Evolutionary conservation across 805 yeast species (phyloP), one percentile per base, ranked within the genome.

Genomic region (Yamadazyma sp.): DNA sequence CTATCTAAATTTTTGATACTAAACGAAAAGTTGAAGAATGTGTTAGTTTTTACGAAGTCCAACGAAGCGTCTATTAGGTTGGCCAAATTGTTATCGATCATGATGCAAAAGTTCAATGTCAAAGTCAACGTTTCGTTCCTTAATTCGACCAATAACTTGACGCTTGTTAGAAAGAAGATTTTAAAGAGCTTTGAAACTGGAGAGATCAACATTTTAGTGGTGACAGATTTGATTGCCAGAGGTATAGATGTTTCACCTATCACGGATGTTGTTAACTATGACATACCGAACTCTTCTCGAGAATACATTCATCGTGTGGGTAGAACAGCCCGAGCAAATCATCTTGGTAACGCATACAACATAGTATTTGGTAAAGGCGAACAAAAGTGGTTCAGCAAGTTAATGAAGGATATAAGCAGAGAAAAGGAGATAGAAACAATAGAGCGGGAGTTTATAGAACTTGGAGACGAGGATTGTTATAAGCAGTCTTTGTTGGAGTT

Each of bases 301-400:
- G 98, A 93, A 50, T 93, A 93, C 49, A 88, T 93, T 18, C 99
- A 93, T 62, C 76, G 99, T 53, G 88, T 89, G 26, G 99, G 99
- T 27, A 81, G 99, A 67, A 90, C 98, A 0, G 97, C 98, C 2
- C 79, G 99, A 64, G 99, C 99, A 2, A 82, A 84, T 35, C 76
- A 80, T 23, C 36, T 48, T 0, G 99, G 99, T 55, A 64, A 67
- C 24, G 95, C 96, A 0, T 75, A 80, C 55, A 84, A 79, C 32
- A 57, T 91, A 17, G 69, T 81, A n/a, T 70, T 79, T 41, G 95
- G 95, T 19, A 78, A 77, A 38, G 90, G 89, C 37, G 98, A 93
- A 50, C 70, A 67, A 35, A 79, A 72, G 47, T 84, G 86, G 83
- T 71, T 73, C 42, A 67, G 67, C 35, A 71, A 60, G 38, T 50